Base-by-base conservation (phyloP, 352 stramenopile species). In the Thraustotheca clavata region DNA sequence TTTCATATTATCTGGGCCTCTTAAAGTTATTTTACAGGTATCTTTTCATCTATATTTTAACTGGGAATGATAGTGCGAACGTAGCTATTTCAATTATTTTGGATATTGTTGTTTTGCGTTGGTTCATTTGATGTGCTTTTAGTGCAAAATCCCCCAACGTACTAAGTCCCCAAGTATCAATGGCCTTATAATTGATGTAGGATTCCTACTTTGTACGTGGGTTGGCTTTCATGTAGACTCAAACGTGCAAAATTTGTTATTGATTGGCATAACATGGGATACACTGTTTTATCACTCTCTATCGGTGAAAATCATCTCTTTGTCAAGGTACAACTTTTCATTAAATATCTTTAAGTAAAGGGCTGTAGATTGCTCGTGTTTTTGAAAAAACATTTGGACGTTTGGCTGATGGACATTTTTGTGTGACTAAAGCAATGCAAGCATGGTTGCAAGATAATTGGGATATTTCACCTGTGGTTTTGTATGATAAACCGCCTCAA, bases 261-360 rank as follows among this genome's bases (percentile, higher is more conserved):
- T 68, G 97, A 99, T 73, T 99, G 97, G 97, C 97, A 99, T 76
- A 99, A 99, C 78, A 73, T 99, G 34, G 97, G 96, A 31, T 99
- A 96, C 80, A 98, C 92, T 60, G 98, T 99, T 74, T 86, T 99
- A 40, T 81, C 75, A 38, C 72, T 88, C 38, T 95, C 79, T 38
- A 72, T 88, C 49, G 83, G 72, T 36, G 65, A 61, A 31, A 62
- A 50, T 31, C 80, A 95, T 54, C 69, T 73, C 20, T 68, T 94
- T n/a, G 85, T 94, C 33, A 88, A 88, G 72, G 81, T 88, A 50
- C 6, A 46, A 69, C 41, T 7, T 49, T 32, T 43, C 7, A 8
- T 34, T n/a, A 43, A 3, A 60, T 11, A 12, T 50, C 24, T 11
- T 40, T 14, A 7, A 11, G 50, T 24, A 2, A 49, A 52, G 11